Conservation (phyloP, 2,329 filamentous ascomycete species). For the Cryoendolithus antarcticus region DNA sequence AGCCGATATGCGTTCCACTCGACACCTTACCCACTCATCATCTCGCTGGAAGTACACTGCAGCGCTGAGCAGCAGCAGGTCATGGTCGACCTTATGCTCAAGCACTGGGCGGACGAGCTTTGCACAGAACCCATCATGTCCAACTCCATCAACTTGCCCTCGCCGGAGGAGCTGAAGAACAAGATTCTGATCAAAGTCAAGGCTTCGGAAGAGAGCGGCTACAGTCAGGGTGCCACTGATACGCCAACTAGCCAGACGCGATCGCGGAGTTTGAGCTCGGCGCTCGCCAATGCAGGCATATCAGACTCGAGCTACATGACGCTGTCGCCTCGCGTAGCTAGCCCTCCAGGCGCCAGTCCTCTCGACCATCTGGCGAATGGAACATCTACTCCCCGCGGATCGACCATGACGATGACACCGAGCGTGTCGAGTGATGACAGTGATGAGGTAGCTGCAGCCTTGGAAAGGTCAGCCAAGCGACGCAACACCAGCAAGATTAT, state of each 20-base stretch:
- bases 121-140: constrained; percentile 63
- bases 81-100: constrained; percentile 84
- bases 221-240: constrained; percentile 27
- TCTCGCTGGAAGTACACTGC: constrained; percentile 95
- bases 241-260: constrained; percentile 24
- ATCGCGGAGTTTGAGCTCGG: constrained; percentile 64
- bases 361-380: constrained; percentile 35
- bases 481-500: constrained; percentile 71
- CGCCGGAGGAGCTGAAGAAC: constrained; percentile 72
- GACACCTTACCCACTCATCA: constrained; percentile 79
- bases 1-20: constrained; percentile 87
- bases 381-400: constrained; percentile 39
- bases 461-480: constrained; percentile 47
- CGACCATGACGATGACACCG: constrained; percentile 43
- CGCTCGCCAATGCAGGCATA: constrained; percentile 51
- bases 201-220: constrained; percentile 46
- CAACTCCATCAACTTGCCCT: constrained; percentile 58
- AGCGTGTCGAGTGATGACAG: constrained; percentile 64
- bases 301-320: constrained; percentile 45
- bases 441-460: constrained; percentile 48
- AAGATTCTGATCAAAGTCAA: constrained; percentile 93
- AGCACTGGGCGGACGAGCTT: constrained; percentile 68
- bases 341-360: constrained; percentile 38
- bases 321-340: constrained; percentile 37
- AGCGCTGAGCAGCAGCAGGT: constrained; percentile 65